Percentiles rank a stretch among this genome's conserved stretches.
These are phyloP conservation scores for Mimosa bimucronata DNA, from an alignment of 306 rosid species.

Conservation along the genomic window DNA sequence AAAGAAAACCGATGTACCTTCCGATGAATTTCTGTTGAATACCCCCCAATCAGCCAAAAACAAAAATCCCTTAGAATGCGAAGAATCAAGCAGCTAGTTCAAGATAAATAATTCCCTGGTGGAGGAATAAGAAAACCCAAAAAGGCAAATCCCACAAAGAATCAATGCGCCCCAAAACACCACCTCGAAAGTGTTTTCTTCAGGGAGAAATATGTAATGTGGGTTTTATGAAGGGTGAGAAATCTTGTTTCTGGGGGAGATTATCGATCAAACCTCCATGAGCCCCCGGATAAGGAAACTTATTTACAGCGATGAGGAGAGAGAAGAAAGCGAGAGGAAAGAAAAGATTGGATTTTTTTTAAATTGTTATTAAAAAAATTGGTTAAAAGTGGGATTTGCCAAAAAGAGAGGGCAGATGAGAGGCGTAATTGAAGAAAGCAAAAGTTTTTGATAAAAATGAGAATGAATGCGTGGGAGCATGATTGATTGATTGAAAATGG, in stretches of 20 bases:
- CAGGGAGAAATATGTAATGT: slow-evolving; percentile 26
- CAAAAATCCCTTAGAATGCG: slow-evolving; percentile 19
- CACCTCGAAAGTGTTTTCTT: slow-evolving; percentile 1
- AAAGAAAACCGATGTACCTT: slow-evolving; percentile 29
- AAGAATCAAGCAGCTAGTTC: slow-evolving; percentile 34
- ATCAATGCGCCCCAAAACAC: slow-evolving; percentile 30
- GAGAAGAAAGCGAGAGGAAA: not conserved
- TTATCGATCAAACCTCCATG: slow-evolving; percentile 42
- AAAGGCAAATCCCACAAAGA: slow-evolving; percentile 15
- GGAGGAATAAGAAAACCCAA: slow-evolving; percentile 29
- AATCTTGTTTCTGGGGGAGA: slow-evolving; percentile 33
- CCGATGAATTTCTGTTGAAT: slow-evolving; percentile 25
- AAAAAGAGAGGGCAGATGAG: slow-evolving; percentile 35
- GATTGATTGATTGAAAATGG: slow-evolving; percentile 62
- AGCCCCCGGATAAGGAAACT: slow-evolving; percentile 21
- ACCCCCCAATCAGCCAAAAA: slow-evolving; percentile 34
- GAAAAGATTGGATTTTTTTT: not conserved
- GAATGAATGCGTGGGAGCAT: slow-evolving; percentile 49
- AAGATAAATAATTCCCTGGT: slow-evolving; percentile 28
- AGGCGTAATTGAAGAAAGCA: slow-evolving; percentile 31
- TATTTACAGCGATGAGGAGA: slow-evolving; percentile 25
- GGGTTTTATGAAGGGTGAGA: slow-evolving; percentile 3
- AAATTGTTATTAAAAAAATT: not conserved
- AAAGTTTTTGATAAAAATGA: slow-evolving; percentile 9
- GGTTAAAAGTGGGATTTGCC: slow-evolving; percentile 40